A percentile compares a stretch with the other conserved stretches of the same genome.
phyloP scores from a whole-genome alignment of 2,329 filamentous ascomycete species.

The Pseudopithomyces chartarum region DNA sequence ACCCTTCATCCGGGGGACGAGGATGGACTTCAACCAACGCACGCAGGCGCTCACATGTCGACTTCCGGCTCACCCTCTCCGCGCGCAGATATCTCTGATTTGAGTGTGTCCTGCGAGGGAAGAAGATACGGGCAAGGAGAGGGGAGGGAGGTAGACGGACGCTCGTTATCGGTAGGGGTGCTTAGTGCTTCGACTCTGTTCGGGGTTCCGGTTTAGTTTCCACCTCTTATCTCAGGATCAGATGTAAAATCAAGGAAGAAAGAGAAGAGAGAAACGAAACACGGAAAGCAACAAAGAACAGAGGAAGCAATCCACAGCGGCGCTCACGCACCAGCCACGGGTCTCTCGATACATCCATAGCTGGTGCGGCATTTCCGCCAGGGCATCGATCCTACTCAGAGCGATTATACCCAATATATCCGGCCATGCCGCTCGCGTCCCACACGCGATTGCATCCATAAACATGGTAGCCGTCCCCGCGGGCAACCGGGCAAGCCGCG shows the following conservation, averaged over 20 bases:
- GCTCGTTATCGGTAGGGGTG: conserved; percentile 51
- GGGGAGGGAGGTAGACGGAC: conserved; percentile 44
- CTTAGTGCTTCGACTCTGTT: conserved; percentile 35
- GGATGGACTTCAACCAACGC: conserved; percentile 40
- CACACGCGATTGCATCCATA: conserved; percentile 23
- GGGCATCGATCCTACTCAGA: too few relatives aligned
- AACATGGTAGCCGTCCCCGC: conserved; percentile 34
- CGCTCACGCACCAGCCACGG: too few relatives aligned
- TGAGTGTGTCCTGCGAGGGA: conserved; percentile 21
- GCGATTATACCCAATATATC: conserved; percentile 51
- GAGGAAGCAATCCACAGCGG: too few relatives aligned
- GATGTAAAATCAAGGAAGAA: too few relatives aligned
- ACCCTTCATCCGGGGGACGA: conserved; percentile 47
- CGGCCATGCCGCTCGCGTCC: conserved; percentile 35
- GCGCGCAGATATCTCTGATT: background rate
- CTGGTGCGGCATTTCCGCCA: conserved; percentile 38
- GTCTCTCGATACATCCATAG: too few relatives aligned
- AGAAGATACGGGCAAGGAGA: conserved; percentile 15
- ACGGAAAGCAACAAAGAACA: too few relatives aligned
- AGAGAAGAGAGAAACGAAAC: too few relatives aligned
- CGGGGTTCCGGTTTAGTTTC: conserved; percentile 13
- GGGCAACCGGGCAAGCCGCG: conserved; percentile 47
- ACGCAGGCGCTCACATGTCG: conserved; percentile 43
- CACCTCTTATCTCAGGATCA: too few relatives aligned
- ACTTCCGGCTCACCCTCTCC: conserved; percentile 39